A percentile compares a stretch with the other conserved stretches of the same genome.
Evolutionary conservation across 768 basidiomycete genomes (phyloP).

Genomic region (Gymnopilus dilepis): DNA sequence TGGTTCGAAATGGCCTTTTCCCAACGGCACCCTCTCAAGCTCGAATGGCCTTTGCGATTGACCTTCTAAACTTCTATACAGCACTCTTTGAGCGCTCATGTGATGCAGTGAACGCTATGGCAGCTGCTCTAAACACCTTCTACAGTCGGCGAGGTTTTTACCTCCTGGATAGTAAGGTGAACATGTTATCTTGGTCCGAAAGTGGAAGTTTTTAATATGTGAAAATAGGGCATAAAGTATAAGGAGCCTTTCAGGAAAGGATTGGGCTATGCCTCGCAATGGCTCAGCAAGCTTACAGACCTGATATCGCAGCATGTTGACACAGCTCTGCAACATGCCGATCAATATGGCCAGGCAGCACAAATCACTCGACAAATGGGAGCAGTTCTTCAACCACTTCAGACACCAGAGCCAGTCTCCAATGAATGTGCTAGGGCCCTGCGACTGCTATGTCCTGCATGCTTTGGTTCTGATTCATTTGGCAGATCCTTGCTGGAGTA

Average conservation of each 20-base stretch:
- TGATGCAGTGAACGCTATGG: no score
- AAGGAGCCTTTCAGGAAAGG: conserved; percentile 25
- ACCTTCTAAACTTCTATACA: no score
- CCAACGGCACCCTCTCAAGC: no score
- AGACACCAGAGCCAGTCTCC: background rate
- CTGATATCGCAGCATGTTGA: background rate
- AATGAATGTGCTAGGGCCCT: conserved; percentile 27
- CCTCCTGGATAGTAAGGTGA: no score
- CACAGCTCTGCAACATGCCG: conserved; percentile 8
- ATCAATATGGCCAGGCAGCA: background rate
- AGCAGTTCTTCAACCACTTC: background rate
- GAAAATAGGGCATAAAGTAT: conserved; percentile 24
- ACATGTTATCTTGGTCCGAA: no score
- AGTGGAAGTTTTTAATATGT: no score
- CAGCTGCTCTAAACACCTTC: no score
- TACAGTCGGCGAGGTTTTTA: no score
- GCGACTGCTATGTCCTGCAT: conserved; percentile 36
- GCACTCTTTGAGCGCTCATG: no score
- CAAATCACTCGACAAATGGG: no score
- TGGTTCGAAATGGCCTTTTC: no score
- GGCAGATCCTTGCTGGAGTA: conserved; percentile 27
- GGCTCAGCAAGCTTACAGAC: conserved; percentile 21
- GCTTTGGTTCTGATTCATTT: conserved; percentile 34
- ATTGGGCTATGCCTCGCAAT: conserved; percentile 25
- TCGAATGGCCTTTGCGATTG: no score